Base-by-base conservation (phyloP, 257 asterid genomes). In the Nemophila menziesii region DNA sequence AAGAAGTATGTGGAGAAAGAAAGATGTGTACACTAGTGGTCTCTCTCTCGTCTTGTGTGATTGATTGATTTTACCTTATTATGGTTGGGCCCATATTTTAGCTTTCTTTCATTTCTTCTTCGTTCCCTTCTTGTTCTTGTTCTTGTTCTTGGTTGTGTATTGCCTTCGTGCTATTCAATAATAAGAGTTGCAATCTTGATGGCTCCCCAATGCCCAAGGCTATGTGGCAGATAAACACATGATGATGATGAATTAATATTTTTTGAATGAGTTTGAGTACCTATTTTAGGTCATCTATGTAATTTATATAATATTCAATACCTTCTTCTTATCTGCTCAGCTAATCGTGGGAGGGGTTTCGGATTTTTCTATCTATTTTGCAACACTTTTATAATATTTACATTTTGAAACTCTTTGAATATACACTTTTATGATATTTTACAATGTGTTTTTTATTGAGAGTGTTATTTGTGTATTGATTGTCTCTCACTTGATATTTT, bases 1-100 rank as follows among this genome's bases (percentile, higher is more conserved):
- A n/a, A n/a, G n/a, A n/a, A n/a, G n/a, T n/a, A n/a, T 84, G 52
- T 71, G 20, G 36, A 63, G 54, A 26, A 34, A 41, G 68, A 29
- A 39, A 11, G 16, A 36, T 20, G 54, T 56, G 62, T 47, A 55
- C 11, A 45, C 46, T 46, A 51, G 47, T n/a, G n/a, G n/a, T n/a
- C n/a, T n/a, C n/a, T n/a, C n/a, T 55, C 49, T 52, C 7, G 12
- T 24, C 42, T 40, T 56, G 38, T 60, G 70, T 48, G 60, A 62
- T 39, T 55, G 69, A 54, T 51, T 54, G 56, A 69, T 48, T 19
- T 58, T 57, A 57, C 42, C 60, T 49, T 49, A 55, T 47, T 55
- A 60, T 62, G 57, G 50, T 52, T 40, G 55, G 65, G 33, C 29
- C 57, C 60, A 45, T 60, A 56, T 56, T 65, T 58, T 59, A 62